phyloP scores from a whole-genome alignment of 129 eudicot genomes.

The Tagetes erecta region DNA sequence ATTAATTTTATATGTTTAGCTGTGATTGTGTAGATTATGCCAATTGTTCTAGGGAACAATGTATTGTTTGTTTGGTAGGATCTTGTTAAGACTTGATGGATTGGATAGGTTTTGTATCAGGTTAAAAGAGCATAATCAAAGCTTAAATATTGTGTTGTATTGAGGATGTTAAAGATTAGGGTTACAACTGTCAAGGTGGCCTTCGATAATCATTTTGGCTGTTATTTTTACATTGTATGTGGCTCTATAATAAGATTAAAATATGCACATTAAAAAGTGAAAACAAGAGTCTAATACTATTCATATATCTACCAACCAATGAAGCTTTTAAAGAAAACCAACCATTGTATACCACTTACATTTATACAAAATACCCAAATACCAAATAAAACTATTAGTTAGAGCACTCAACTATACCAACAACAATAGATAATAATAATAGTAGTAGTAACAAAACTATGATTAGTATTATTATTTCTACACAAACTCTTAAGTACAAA shows the following conservation, averaged over 20 bases:
- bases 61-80: neutral
- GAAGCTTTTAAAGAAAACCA: neutral
- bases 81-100: neutral
- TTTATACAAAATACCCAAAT: conserved; percentile 13
- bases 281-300: neutral
- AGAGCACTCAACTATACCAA: neutral
- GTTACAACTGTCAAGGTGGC: too few relatives aligned
- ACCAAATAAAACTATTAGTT: conserved; percentile 15
- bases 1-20: neutral
- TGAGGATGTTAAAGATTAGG: too few relatives aligned
- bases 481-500: conserved; percentile 28
- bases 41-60: neutral
- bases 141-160: too few relatives aligned
- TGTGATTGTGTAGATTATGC: neutral
- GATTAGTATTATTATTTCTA: neutral
- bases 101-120: too few relatives aligned
- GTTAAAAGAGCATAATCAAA: too few relatives aligned
- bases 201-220: too few relatives aligned
- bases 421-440: neutral
- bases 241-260: neutral
- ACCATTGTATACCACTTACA: conserved; percentile 17
- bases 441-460: neutral
- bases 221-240: too few relatives aligned
- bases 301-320: neutral
- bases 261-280: neutral